Base-by-base conservation (phyloP, 2,329 filamentous ascomycete species). In the Ustulina deusta region DNA sequence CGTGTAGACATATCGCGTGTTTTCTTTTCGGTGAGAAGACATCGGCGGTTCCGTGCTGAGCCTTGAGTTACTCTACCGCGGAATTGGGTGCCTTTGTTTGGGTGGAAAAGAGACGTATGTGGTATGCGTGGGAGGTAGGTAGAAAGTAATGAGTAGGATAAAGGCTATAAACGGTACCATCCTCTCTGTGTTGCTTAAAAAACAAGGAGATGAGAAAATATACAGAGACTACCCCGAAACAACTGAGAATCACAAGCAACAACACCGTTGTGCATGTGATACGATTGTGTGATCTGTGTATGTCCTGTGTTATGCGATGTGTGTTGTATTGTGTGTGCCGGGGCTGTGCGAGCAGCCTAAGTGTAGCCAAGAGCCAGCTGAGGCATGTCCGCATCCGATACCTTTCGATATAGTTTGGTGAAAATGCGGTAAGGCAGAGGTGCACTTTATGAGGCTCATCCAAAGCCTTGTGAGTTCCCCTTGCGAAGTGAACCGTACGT, bases 11-110 rank as follows among this genome's bases (percentile, higher is more conserved):
- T 46, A 17, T 22, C 27, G 34, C 36, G 20, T 20, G 7, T 54
- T 58, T 49, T 10, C 10, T 40, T 61, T 52, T 61, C 58, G 58
- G 58, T 61, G 32, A 48, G 46, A 13, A n/a, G 22, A 60, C 1
- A 51, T 22, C 57, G 44, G 32, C 48, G 32, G n/a, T 20, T 6
- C 46, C 46, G 46, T 32, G 22, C 13, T 15, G 46, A 52, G 25
- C 32, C 46, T 22, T 6, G 10, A 42, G 15, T 25, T 34, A 42
- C 55, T 34, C 25, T 29, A 17, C 15, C 20, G 20, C n/a, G 20
- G 42, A 40, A 20, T 13, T 13, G 20, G 20, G 20, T 20, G 9
- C 7, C 3, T 46, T 46, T 46, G 7, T 13, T 40, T 40, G 20
- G 10, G 42, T 46, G 15, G 38, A 17, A 42, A 40, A n/a, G 38